Base-by-base conservation (phyloP, 2,329 filamentous ascomycete species). In the Cladosporium oxysporum region DNA sequence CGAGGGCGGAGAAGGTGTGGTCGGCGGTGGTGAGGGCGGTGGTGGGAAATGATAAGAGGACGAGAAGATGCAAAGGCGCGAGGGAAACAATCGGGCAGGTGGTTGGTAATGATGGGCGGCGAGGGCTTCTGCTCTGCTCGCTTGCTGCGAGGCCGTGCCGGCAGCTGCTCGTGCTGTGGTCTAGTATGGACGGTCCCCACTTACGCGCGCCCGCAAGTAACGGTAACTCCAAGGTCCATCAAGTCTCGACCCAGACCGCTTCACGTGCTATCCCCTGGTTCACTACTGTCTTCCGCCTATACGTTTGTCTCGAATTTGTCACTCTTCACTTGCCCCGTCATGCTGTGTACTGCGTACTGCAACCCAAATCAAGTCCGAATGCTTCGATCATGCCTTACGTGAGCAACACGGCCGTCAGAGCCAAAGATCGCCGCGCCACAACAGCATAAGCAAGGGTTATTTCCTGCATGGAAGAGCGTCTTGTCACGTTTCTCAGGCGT, bases 101-200 rank as follows among this genome's bases (percentile, higher is more conserved):
- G 55, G 55, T 58, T 58, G 55, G 55, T 58, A 58, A 58, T 58
- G 28, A 35, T 57, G 53, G 53, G 28, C 33, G 49, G 18, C 33
- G 49, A 23, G 29, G 31, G 53, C 50, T 28, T 53, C 26, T 29
- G 26, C 50, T 35, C 29, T 31, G 29, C 29, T 31, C 29, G 50
- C 52, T 55, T 33, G 52, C 50, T 53, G 50, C 18, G 50, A 5
- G 14, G 14, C 14, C 16, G 37, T 41, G 37, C 41, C 52, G 28
- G 52, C 28, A n/a, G n/a, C 52, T 33, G 52, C 52, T 55, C 50
- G 28, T 53, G 50, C 50, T 52, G 23, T 26, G 52, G 41, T 47
- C 41, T 47, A 47, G 41, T 47, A 47, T 47, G 16, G 28, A 31
- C 52, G 52, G 28, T 55, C 52, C 52, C 52, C 52, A 55, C 52